phyloP scores from a whole-genome alignment of 257 asterid species.

The Nicotiana noctiflora region DNA sequence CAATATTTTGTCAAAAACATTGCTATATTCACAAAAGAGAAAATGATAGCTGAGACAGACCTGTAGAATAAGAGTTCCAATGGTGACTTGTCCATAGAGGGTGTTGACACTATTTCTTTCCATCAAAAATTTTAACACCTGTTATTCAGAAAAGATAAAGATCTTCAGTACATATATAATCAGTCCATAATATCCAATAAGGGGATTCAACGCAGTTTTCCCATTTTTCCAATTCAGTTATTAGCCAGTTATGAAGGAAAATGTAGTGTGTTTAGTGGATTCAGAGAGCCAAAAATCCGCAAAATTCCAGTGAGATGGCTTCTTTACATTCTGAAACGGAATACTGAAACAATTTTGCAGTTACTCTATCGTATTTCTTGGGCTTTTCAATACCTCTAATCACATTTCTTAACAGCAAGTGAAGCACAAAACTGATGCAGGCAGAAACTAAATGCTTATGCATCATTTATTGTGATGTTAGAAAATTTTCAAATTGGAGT shows the following conservation, averaged over 20 bases:
- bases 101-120: constrained; percentile 62
- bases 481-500: background rate
- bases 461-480: background rate
- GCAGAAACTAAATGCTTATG: background rate
- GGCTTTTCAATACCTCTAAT: background rate
- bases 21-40: background rate
- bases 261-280: background rate
- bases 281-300: too few relatives aligned
- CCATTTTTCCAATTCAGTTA: background rate
- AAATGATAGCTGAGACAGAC: constrained; percentile 23
- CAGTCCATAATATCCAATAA: background rate
- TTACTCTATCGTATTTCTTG: background rate
- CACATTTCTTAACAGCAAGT: background rate
- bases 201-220: constrained; percentile 4
- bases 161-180: constrained; percentile 3
- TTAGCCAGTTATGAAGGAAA: background rate
- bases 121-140: constrained; percentile 85
- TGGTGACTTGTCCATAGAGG: constrained; percentile 75
- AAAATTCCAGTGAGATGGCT: too few relatives aligned
- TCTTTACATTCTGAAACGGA: background rate
- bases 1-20: background rate
- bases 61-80: constrained; percentile 82
- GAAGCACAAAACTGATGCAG: background rate
- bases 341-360: background rate
- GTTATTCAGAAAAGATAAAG: constrained; percentile 7